Evolutionary conservation across 257 asterid genomes (phyloP).

Genomic region (Gynochthodes officinalis): DNA sequence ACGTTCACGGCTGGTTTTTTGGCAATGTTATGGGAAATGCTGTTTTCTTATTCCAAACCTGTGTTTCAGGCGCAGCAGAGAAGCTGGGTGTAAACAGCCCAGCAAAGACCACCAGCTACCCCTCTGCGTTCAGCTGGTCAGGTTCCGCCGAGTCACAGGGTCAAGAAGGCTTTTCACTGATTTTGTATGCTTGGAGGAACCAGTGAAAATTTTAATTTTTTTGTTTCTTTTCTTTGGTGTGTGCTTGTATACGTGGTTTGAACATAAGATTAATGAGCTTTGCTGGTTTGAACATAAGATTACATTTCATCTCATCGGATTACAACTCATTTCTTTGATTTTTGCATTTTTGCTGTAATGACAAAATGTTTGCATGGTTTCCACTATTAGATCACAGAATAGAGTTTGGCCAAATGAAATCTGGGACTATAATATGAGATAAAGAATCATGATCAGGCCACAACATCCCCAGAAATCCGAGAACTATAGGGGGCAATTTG

Average conservation of each 20-base stretch:
- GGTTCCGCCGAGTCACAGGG: slow-evolving; percentile 23
- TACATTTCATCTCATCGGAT: no score
- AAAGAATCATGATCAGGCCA: no score
- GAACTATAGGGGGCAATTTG: no score
- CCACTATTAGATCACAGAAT: no score
- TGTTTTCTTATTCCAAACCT: slow-evolving; percentile 54
- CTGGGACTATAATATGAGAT: no score
- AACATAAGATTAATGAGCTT: neutral
- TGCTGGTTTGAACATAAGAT: no score
- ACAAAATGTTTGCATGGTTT: no score
- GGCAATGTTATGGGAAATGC: slow-evolving; percentile 45
- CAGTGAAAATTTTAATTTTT: slow-evolving; percentile 9
- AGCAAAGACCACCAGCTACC: neutral
- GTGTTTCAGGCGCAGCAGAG: slow-evolving; percentile 14
- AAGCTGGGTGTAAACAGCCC: slow-evolving; percentile 18
- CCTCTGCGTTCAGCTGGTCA: slow-evolving; percentile 25
- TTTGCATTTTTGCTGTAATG: neutral
- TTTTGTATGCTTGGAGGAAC: slow-evolving; percentile 65
- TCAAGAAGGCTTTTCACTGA: slow-evolving; percentile 51
- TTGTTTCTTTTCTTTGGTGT: no score
- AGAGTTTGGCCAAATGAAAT: no score
- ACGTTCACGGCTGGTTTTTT: slow-evolving; percentile 71
- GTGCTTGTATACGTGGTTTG: neutral
- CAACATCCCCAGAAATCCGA: no score
- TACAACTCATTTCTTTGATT: neutral